Base-by-base conservation (phyloP, 306 rosid species). In the Lablab purpureus region DNA sequence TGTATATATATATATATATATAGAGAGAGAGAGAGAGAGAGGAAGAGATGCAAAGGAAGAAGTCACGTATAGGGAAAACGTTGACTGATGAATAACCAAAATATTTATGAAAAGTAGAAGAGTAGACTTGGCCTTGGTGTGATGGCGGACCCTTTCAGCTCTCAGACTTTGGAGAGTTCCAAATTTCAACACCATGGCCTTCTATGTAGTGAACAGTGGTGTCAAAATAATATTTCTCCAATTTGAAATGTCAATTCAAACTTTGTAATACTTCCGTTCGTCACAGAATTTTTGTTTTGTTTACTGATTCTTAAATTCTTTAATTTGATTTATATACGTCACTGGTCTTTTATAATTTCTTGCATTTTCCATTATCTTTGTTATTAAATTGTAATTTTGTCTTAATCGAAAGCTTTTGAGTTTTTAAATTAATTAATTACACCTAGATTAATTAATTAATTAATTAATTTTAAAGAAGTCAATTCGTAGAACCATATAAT, bases 41-140 rank as follows among this genome's bases (percentile, higher is more conserved):
- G n/a, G n/a, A n/a, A n/a, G 6, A 10, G 15, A n/a, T 0, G 2
- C 21, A 40, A 36, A 11, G 17, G 87, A 80, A 10, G 25, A 15
- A 79, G 84, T 81, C 88, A 79, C 21, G 64, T 37, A 0, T 28
- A 55, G n/a, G 41, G 69, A n/a, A 64, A 70, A 12, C 10, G 3
- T 47, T 27, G 43, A 70, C 58, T 0, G 32, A 10, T 36, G n/a
- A 9, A 13, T 6, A 6, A 8, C 0, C 0, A 23, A 21, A 6
- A 13, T 10, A 3, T 55, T 23, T 58, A 23, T 13, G 2, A 28
- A 22, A 22, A 23, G 17, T 11, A 3, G 6, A 56, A 52, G 36
- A 22, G 6, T 51, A 19, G 74, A 77, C 81, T 25, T 37, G 67
- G 74, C 69, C 36, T 1, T 27, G 17, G 40, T 14, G 3, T 18